Base-by-base conservation (phyloP, 306 rosid genomes). In the Ormosia emarginata region DNA sequence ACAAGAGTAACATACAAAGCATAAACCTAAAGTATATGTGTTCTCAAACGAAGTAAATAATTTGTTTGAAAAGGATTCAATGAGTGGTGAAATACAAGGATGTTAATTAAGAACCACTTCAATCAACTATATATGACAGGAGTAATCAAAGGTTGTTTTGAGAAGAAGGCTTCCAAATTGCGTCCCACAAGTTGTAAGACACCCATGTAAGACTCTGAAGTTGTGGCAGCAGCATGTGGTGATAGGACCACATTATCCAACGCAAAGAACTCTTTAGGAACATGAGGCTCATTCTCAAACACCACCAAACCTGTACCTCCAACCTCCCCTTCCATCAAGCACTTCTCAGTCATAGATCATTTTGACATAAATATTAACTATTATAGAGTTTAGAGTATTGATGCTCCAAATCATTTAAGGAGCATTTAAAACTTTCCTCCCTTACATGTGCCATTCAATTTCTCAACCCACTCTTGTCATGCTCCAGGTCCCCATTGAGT, bases 211-310 rank as follows among this genome's bases (percentile, higher is more conserved):
- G 87, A 53, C 11, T 91, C 89, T 0, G 14, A 12, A 0, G 88
- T 88, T 0, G 0, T 24, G 0, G 59, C 79, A 37, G 82, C 91
- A 9, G 13, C 7, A 52, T 90, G 91, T 5, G 24, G 90, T 0
- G 87, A 88, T 7, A 90, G 32, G 17, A 90, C 91, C 13, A 86
- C 91, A 80, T 82, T 89, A 30, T 89, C 89, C 78, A 91, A 15
- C 1, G 3, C 33, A 72, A 87, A 77, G 3, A 89, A 79, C 53
- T 85, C 84, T 37, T 36, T 0, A 11, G 87, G 83, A 84, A 87
- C 88, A 52, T 79, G 8, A 40, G 92, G 92, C 65, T 90, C 92
- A 64, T 83, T 65, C 85, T 87, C 92, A 68, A 88, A 90, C 87
- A 90, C 94, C 83, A 87, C 92, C 84, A 91, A 67, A 8, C 88